Evolutionary conservation across 352 stramenopile species (phyloP), one percentile per base, ranked within the genome.

Genomic region (Phytopythium delawarense): DNA sequence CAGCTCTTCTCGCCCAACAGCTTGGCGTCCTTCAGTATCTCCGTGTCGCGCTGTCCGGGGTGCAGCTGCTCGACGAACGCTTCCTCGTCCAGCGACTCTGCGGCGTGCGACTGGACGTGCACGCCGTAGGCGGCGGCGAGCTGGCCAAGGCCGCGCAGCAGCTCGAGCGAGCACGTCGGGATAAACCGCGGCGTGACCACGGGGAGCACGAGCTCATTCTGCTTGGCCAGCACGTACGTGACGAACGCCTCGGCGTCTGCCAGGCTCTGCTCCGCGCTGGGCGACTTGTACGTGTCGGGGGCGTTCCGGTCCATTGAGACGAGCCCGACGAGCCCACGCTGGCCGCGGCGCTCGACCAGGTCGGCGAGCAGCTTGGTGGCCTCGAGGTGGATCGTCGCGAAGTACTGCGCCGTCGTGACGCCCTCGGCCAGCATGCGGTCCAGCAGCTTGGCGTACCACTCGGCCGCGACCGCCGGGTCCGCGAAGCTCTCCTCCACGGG

Each of bases 251-350:
- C 74, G 2, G 88, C 85, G 40, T 96, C 84, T 8, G 63, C 45
- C 9, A 96, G 69, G 52, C 77, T 77, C 30, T 84, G 48, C 34
- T 77, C 62, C 2, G 84, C 89, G 23, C 68, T 73, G 7, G 73
- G 66, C 34, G 96, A 91, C 46, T 81, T 54, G 69, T 97, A 97
- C 49, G 75, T 65, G 7, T 76, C 65, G 6, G 89, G 88, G 12
- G 78, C 76, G 61, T 98, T 93, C 15, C 76, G 78, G 69, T 98
- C 92, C 92, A 98, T 98, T 51, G 75, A 92, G 46, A 98, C 92
- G 51, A 98, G 89, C 0, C 91, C 91, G 11, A 98, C 76, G 30
- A 94, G 79, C 0, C 72, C 92, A 15, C 92, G 78, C 72, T 97
- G 90, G 25, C 90, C 90, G 12, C 70, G 64, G 28, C 57, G 55